Conservation (phyloP, 805 yeast species). For the Zygotorulaspora chibaensis region DNA sequence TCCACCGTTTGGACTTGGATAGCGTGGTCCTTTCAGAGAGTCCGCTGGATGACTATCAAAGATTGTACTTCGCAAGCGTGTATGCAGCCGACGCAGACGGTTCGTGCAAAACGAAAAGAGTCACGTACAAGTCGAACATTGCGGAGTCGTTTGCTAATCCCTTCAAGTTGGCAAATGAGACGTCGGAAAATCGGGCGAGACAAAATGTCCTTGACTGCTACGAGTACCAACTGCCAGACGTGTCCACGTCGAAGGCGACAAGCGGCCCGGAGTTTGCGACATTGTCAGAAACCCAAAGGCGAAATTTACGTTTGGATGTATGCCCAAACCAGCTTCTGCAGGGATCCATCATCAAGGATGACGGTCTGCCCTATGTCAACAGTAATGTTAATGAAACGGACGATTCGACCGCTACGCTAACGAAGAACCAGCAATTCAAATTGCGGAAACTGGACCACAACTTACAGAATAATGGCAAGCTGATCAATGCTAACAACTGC, state of each 20-base stretch:
- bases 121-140: conserved; percentile 23
- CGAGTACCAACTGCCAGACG: conserved; percentile 31
- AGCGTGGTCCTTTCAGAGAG: conserved; percentile 18
- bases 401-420: conserved; percentile 13
- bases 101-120: conserved; percentile 12
- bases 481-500: conserved; percentile 49
- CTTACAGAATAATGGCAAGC: conserved; percentile 13
- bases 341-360: conserved; percentile 7
- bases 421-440: conserved; percentile 34
- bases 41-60: conserved; percentile 34
- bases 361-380: background rate
- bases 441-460: conserved; percentile 26
- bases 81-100: conserved; percentile 6
- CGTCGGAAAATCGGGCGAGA: background rate
- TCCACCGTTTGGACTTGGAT: conserved; percentile 15
- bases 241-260: conserved; percentile 3
- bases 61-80: conserved; percentile 25
- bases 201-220: conserved; percentile 25
- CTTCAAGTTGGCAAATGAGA: conserved; percentile 1
- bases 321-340: conserved; percentile 3
- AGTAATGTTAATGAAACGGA: background rate
- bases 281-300: conserved; percentile 7
- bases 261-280: background rate
- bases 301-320: conserved; percentile 6
- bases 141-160: conserved; percentile 19